Conservation (phyloP, 2,329 filamentous ascomycete species). For the Phialemonium atrogriseum region DNA sequence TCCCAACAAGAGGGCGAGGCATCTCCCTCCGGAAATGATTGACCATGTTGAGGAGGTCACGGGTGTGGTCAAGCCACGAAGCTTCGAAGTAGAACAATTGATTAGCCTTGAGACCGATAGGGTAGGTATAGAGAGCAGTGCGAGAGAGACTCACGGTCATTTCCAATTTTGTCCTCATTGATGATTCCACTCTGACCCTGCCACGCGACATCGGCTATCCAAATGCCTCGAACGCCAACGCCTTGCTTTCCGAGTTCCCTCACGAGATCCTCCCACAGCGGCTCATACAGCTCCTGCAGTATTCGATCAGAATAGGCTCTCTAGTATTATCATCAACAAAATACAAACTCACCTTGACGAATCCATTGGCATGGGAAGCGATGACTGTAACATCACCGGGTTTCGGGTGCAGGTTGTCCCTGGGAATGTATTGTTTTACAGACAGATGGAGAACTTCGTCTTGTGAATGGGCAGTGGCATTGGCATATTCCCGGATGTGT, state of each 20-base stretch:
- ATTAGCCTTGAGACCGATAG: too few relatives aligned
- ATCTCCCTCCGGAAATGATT: conserved; percentile 75
- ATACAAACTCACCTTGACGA: conserved; percentile 62
- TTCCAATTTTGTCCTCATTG: conserved; percentile 69
- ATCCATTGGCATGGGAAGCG: conserved; percentile 82
- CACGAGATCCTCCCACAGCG: conserved; percentile 79
- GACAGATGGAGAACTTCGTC: conserved; percentile 66
- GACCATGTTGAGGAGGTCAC: conserved; percentile 77
- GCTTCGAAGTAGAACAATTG: conserved; percentile 35
- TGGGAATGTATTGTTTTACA: conserved; percentile 82
- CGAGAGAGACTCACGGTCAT: conserved; percentile 59
- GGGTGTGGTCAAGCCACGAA: conserved; percentile 76
- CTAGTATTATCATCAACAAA: conserved; percentile 4
- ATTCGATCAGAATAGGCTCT: not conserved
- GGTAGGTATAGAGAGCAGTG: not conserved
- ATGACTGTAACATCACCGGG: conserved; percentile 79
- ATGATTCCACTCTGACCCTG: conserved; percentile 72
- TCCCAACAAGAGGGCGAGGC: conserved; percentile 71
- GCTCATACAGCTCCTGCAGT: conserved; percentile 77
- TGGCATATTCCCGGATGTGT: conserved; percentile 75
- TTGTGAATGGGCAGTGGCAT: conserved; percentile 62
- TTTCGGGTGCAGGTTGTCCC: conserved; percentile 57
- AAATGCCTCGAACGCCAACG: conserved; percentile 71
- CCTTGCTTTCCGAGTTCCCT: conserved; percentile 45
- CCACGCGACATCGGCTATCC: conserved; percentile 83